Evolutionary conservation across 495 filamentous ascomycete species (phyloP), one percentile per base, ranked within the genome.

Genomic region (Podospora appendiculata): DNA sequence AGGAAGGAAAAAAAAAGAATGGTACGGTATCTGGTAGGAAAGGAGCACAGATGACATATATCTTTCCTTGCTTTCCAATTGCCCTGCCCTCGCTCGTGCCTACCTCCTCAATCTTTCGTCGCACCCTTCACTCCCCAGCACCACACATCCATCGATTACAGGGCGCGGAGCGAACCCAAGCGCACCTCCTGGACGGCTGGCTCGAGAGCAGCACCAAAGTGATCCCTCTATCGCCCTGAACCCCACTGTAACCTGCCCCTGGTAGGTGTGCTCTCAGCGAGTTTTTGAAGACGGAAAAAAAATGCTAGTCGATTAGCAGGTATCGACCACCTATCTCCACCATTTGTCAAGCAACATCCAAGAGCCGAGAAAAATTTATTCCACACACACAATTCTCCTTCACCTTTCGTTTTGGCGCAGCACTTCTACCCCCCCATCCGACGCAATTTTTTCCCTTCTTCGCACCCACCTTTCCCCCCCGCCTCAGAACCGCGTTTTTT

Each of bases 331-430:
- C 56, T 52, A 63, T 57, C 62, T 65, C 64, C 64, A 67, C 64
- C 56, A 56, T 48, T 51, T 25, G 25, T 25, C 19, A 47, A 61
- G 58, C 58, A 59, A 49, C 49, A 45, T 50, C 55, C 54, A 51
- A 50, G 49, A 58, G 48, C 64, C 56, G 58, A 61, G 57, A 63
- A 69, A 67, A 67, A 69, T 63, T 67, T 69, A 62, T 61, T 68
- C 58, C 58, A 45, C 62, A 55, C 64, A 67, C 63, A 66, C 59
- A 68, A 62, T 57, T 57, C 56, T 62, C 45, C 52, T 54, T 65
- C 50, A 58, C 59, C 52, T 58, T 48, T 55, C 53, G 54, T 54
- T 56, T 55, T 60, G 55, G 58, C 44, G 55, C 59, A 58, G 43
- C 57, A 58, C 47, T 50, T 50, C 32, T 45, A 53, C 45, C 50